These are phyloP conservation scores for Candida taoyuanica DNA, from an alignment of 805 yeast species.

Conservation along the genomic window DNA sequence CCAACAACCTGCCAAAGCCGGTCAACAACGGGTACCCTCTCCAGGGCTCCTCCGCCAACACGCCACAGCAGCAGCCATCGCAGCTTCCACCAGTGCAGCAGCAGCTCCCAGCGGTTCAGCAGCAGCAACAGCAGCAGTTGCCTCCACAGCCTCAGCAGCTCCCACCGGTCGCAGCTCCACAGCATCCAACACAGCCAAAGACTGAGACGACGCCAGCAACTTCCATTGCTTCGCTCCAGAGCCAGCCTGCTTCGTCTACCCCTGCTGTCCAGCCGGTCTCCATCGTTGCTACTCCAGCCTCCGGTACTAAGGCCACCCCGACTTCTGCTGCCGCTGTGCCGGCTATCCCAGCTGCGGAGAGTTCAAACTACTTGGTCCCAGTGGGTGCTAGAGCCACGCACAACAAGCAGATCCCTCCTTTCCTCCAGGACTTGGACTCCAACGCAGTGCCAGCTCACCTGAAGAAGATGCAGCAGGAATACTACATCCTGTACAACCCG, in stretches of 20 bases:
- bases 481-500: slow-evolving; percentile 87
- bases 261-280: slow-evolving; percentile 27
- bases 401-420: slow-evolving; percentile 76
- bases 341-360: slow-evolving; percentile 21
- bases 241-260: slow-evolving; percentile 8
- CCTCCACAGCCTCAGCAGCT: slow-evolving; percentile 24
- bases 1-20: slow-evolving; percentile 25
- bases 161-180: slow-evolving; percentile 26
- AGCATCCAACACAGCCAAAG: slow-evolving; percentile 32
- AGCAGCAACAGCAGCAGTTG: slow-evolving; percentile 23
- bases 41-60: slow-evolving; percentile 17
- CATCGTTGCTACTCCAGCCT: slow-evolving; percentile 16
- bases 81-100: slow-evolving; percentile 33
- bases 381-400: slow-evolving; percentile 40
- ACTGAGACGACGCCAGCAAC: slow-evolving; percentile 21
- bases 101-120: slow-evolving; percentile 27
- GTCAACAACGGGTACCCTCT: slow-evolving; percentile 12
- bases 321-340: slow-evolving; percentile 15
- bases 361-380: slow-evolving; percentile 34
- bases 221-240: slow-evolving; percentile 1
- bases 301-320: slow-evolving; percentile 8
- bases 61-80: slow-evolving; percentile 33
- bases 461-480: slow-evolving; percentile 80
- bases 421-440: slow-evolving; percentile 74
- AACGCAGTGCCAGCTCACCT: slow-evolving; percentile 67